phyloP scores from a whole-genome alignment of 768 basidiomycete genomes.

The Trametes elegans region DNA sequence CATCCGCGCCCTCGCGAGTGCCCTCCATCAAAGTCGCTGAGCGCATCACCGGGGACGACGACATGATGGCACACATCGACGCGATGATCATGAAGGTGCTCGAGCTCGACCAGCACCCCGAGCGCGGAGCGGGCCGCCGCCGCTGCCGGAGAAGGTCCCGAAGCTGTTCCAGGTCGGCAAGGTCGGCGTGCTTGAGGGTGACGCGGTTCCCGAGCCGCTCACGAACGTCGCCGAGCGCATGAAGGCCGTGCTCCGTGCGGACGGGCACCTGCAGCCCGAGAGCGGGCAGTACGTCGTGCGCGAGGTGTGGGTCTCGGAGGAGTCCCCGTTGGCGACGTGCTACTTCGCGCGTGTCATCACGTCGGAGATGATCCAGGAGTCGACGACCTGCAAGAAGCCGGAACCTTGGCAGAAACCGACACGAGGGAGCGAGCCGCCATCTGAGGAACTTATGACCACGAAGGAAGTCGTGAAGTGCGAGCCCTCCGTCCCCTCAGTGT shows the following conservation, averaged over 20 bases:
- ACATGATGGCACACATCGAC: conserved; percentile 15
- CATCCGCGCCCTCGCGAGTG: not conserved
- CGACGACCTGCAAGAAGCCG: conserved; percentile 4
- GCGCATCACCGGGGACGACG: conserved; percentile 4
- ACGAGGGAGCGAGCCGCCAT: not conserved
- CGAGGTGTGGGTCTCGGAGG: conserved; percentile 4
- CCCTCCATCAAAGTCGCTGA: conserved; percentile 15
- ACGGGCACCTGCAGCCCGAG: conserved; percentile 1
- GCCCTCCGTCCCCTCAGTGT: not conserved
- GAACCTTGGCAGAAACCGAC: not conserved
- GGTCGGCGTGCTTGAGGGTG: not conserved
- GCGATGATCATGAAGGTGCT: conserved; percentile 17
- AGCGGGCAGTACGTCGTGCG: not conserved
- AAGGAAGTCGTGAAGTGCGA: conserved; percentile 2
- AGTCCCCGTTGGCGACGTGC: not conserved
- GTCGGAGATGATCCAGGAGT: conserved; percentile 3
- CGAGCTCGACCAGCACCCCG: conserved; percentile 17
- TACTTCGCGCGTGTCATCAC: conserved; percentile 10
- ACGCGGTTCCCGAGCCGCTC: conserved; percentile 7
- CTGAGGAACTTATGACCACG: not conserved
- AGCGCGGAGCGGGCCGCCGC: conserved; percentile 11
- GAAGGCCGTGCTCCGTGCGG: not conserved
- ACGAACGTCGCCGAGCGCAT: not conserved
- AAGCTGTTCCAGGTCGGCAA: conserved; percentile 19
- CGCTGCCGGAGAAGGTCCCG: conserved; percentile 5